These are phyloP conservation scores for Aspergillus proliferans DNA, from an alignment of 2,329 filamentous ascomycete species.

Conservation along the genomic window DNA sequence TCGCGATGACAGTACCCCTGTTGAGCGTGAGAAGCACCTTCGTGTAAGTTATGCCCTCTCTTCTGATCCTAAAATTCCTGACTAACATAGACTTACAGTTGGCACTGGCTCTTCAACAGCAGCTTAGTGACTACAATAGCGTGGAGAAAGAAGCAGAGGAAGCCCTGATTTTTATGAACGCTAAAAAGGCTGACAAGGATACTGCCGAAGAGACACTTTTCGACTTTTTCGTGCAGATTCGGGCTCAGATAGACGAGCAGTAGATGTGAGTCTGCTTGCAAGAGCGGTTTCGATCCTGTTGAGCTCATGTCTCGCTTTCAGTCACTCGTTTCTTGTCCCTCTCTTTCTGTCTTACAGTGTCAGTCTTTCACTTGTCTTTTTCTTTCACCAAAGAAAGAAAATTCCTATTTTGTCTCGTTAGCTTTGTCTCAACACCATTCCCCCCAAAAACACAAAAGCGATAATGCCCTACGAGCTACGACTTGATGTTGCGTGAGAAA, in stretches of 20 bases:
- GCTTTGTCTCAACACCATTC: too few species aligned
- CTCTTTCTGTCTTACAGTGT: too few species aligned
- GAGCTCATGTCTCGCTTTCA: not conserved
- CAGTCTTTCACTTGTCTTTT: too few species aligned
- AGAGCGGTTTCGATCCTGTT: not conserved
- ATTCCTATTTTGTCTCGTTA: too few species aligned
- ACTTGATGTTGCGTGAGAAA: too few species aligned
- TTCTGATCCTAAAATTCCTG: not conserved
- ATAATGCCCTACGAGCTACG: too few species aligned
- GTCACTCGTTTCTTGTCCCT: not conserved
- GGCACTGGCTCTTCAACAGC: slow-evolving; percentile 11
- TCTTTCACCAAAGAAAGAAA: too few species aligned
- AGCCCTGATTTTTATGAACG: slow-evolving; percentile 3
- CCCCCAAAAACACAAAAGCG: too few species aligned
- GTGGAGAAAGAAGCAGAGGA: slow-evolving; percentile 8
- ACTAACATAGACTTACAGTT: slow-evolving; percentile 6
- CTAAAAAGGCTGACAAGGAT: slow-evolving; percentile 7
- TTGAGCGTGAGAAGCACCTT: slow-evolving; percentile 10
- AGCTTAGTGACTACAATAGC: slow-evolving; percentile 9
- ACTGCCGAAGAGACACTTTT: slow-evolving; percentile 5
- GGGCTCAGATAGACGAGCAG: slow-evolving; percentile 8
- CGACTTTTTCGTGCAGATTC: slow-evolving; percentile 5
- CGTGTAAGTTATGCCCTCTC: slow-evolving; percentile 9
- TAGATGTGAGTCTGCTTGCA: not conserved
- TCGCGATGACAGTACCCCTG: slow-evolving; percentile 3